Base-by-base conservation (phyloP, 495 filamentous ascomycete species). In the Penicillium coffeae region DNA sequence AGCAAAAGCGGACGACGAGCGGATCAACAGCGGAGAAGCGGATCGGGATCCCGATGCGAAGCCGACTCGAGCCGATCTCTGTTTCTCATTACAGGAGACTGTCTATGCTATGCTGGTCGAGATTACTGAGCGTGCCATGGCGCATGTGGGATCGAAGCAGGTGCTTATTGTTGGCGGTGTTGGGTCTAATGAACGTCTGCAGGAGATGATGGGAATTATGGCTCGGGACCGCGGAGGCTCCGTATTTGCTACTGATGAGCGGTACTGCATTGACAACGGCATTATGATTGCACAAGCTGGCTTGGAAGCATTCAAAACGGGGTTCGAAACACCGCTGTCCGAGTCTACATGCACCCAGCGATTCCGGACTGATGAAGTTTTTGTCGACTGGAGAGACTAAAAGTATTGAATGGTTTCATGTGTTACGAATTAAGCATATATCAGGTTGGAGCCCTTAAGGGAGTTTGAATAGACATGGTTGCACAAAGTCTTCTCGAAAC, bases 281-380 rank as follows among this genome's bases (percentile, higher is more conserved):
- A 96, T 98, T 49, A 98, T 98, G 93, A 98, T 98, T 72, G 93
- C 93, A 10, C 93, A 98, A 71, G 93, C 93, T 8, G 93, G 93
- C 20, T 68, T 98, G 57, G 62, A 95, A 52, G 90, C 89, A 7
- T 95, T 85, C 59, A 71, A 79, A 66, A 88, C 81, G 0, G 93
- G 93, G 5, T 87, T 89, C 61, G 71, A 65, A 40, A 95, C 89
- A 13, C 70, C 75, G 2, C 58, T 97, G 10, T 83, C 87, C 56
- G 90, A 95, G 12, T 87, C 86, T 50, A 89, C 86, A 10, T 94
- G 87, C 68, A 97, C 94, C 15, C 94, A 98, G 66, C 77, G 93
- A 44, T 98, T 95, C 64, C 83, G 92, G 56, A 97, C 92, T 9
- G 92, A 97, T 66, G 91, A 95, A 66, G 92, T 97, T 9, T 80